Conservation (phyloP, 1,284 basidiomycete genomes). For the Ganoderma sinense region DNA sequence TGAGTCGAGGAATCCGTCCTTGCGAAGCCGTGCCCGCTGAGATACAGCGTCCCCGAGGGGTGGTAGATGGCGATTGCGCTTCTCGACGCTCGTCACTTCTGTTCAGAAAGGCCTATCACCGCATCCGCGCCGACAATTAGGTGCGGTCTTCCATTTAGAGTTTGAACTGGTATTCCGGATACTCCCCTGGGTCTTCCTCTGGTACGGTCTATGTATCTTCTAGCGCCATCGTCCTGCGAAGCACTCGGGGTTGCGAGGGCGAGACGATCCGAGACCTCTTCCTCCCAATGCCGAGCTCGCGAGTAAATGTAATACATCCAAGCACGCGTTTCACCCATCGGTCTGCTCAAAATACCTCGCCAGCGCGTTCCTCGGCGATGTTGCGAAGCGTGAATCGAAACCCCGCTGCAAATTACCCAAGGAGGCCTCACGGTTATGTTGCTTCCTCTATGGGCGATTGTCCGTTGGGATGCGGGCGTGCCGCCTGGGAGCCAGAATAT, state of each 20-base stretch:
- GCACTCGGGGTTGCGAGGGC: constrained; percentile 2
- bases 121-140: constrained; percentile 6
- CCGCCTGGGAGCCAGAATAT: constrained; percentile 1
- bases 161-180: constrained; percentile 5
- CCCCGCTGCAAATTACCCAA: background rate
- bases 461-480: constrained; percentile 4
- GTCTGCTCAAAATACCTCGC: background rate
- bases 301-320: background rate
- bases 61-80: constrained; percentile 8
- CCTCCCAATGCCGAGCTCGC: background rate
- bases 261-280: background rate
- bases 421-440: background rate
- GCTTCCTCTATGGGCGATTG: background rate
- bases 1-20: background rate
- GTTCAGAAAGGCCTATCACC: constrained; percentile 6
- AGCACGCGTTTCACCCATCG: background rate
- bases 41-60: background rate
- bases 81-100: constrained; percentile 1
- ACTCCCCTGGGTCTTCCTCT: background rate
- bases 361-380: background rate
- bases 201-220: background rate
- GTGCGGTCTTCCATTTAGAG: constrained; percentile 1
- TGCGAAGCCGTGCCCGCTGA: background rate
- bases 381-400: background rate
- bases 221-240: constrained; percentile 1